Evolutionary conservation across 2,329 filamentous ascomycete species (phyloP), one percentile per base, ranked within the genome.

Genomic region (Diplocarpon rosae): DNA sequence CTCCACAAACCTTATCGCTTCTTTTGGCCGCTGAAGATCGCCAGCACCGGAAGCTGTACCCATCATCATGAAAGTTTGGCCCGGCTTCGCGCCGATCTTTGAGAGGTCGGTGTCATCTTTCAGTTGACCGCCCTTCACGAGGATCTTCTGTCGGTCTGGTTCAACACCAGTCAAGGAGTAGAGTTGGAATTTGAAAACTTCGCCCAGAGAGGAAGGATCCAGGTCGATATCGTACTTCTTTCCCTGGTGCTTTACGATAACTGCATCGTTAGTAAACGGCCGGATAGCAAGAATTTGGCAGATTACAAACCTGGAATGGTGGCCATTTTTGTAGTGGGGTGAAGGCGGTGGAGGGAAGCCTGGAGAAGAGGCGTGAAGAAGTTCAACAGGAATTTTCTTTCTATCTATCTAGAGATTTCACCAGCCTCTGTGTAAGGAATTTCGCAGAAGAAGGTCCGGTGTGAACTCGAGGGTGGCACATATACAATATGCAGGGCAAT

Each of bases 141-240:
- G 69, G 56, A 98, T 85, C 69, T 96, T 96, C 66, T 98, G 93
- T 51, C 90, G 83, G 51, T 94, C 86, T 53, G 92, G 92, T 63
- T 96, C 92, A 61, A 98, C 92, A 49, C 86, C 88, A 37, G 92
- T 98, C 45, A 98, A 72, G 51, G 89, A 95, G 69, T 83, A 98
- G 47, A 98, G 77, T 65, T 96, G 92, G 60, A 85, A 86, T 65
- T 96, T 98, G 71, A 98, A 87, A 46, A 85, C 85, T 66, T 95
- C 88, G 66, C 92, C 92, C 50, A 80, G 87, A 37, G 85, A 82
- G 20, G 76, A 72, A 35, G 85, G 75, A 63, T 96, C 90, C 59
- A 98, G 78, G 50, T 96, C 90, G 63, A 98, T 77, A 62, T 96
- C 81, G 70, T 96, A 84, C 64, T 89, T 90, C 66, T 92, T 95